Evolutionary conservation across 805 yeast genomes (phyloP).

Genomic region (Lipomyces japonicus): DNA sequence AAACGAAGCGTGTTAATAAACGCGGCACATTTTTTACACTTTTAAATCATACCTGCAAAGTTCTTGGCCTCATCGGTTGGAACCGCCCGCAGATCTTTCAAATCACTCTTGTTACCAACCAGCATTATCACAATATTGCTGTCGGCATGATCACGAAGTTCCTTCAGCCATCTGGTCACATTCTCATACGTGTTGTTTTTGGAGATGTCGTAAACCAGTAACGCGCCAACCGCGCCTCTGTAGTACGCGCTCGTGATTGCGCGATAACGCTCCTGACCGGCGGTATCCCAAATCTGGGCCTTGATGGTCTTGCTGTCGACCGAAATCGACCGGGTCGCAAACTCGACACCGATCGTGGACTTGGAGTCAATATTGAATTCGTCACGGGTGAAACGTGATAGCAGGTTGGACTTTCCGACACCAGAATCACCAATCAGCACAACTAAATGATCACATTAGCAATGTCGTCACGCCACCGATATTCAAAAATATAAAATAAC

Average conservation of each 20-base stretch:
- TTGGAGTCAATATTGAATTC: constrained; percentile 92
- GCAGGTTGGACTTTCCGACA: constrained; percentile 91
- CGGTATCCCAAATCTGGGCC: constrained; percentile 98
- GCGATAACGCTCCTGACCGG: constrained; percentile 97
- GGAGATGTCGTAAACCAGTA: constrained; percentile 91
- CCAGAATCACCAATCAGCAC: constrained; percentile 97
- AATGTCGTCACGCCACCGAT: too few relatives aligned
- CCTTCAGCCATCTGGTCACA: constrained; percentile 89
- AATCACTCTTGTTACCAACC: constrained; percentile 95
- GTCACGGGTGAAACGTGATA: constrained; percentile 90
- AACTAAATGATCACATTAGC: constrained; percentile 50
- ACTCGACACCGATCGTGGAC: constrained; percentile 96
- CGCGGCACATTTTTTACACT: neutral
- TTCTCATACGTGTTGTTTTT: constrained; percentile 88
- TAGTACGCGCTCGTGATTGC: constrained; percentile 97
- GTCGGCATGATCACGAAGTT: constrained; percentile 94
- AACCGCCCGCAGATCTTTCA: constrained; percentile 90
- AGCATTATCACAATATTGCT: constrained; percentile 93
- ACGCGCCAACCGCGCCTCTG: constrained; percentile 97
- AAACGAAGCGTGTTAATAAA: constrained; percentile 9
- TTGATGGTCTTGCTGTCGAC: constrained; percentile 94
- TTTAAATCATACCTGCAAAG: constrained; percentile 50
- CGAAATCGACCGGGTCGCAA: constrained; percentile 92
- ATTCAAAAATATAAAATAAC: too few relatives aligned
- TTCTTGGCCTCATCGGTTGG: constrained; percentile 96